Evolutionary conservation across 768 basidiomycete genomes (phyloP).

Genomic region (Pluteus cervinus): DNA sequence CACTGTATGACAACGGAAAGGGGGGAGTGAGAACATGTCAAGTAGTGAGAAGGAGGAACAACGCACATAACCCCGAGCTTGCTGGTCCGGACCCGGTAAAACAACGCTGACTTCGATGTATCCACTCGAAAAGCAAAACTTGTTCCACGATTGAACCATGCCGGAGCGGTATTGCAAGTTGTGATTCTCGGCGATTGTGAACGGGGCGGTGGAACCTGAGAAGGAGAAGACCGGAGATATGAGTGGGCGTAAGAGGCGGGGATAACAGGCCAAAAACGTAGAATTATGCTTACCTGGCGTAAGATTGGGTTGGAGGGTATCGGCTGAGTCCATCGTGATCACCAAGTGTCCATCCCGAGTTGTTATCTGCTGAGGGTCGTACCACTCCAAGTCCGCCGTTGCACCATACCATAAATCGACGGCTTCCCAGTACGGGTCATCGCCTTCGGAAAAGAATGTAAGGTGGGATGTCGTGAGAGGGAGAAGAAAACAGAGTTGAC

Average conservation of each 20-base stretch:
- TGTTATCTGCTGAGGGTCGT: constrained; percentile 59
- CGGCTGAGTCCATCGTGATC: constrained; percentile 55
- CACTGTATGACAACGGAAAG: constrained; percentile 41
- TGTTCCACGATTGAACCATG: constrained; percentile 89
- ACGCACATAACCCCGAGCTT: constrained; percentile 44
- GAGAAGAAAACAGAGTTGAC: constrained; percentile 7
- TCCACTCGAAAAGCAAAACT: constrained; percentile 80
- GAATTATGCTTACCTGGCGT: constrained; percentile 21
- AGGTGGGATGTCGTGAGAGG: background rate
- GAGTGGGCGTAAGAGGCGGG: background rate
- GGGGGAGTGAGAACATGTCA: background rate
- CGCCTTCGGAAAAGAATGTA: constrained; percentile 27
- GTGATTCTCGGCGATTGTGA: constrained; percentile 45
- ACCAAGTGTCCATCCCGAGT: constrained; percentile 63
- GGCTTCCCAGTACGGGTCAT: constrained; percentile 70
- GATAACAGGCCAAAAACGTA: background rate
- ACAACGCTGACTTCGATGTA: constrained; percentile 66
- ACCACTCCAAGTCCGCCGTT: constrained; percentile 72
- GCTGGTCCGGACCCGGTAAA: constrained; percentile 52
- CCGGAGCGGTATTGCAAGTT: constrained; percentile 59
- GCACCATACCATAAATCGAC: constrained; percentile 68
- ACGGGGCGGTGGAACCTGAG: constrained; percentile 38
- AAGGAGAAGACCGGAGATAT: background rate
- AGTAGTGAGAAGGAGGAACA: constrained; percentile 1
- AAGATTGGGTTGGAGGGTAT: constrained; percentile 21